phyloP scores from a whole-genome alignment of 1,284 basidiomycete genomes.

The Papiliotrema flavescens region DNA sequence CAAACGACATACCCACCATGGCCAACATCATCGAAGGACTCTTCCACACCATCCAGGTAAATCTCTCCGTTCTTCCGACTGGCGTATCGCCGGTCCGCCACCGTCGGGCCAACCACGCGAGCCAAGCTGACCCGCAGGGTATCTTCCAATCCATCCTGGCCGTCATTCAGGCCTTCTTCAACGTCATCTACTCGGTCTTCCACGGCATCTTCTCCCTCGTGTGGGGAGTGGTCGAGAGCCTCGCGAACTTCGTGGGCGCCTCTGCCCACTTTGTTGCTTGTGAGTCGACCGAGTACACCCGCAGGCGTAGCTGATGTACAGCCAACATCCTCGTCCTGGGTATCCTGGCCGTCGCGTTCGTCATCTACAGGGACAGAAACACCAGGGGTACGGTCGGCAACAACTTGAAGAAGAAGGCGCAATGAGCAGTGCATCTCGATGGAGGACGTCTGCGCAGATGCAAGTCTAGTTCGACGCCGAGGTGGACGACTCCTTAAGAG shows the following conservation, averaged over 20 bases:
- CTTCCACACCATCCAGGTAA: constrained; percentile 29
- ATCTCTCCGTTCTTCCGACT: constrained; percentile 1
- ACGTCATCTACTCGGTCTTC: constrained; percentile 29
- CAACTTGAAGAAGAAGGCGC: constrained; percentile 12
- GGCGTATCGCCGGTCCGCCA: background rate
- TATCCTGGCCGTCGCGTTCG: constrained; percentile 20
- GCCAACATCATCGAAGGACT: constrained; percentile 31
- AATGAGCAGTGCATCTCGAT: constrained; percentile 1
- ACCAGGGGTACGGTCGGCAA: constrained; percentile 8
- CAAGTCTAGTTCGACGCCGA: no score
- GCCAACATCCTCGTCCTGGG: constrained; percentile 38
- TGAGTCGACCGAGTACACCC: constrained; percentile 12
- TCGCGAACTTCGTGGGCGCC: constrained; percentile 34
- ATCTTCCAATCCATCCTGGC: constrained; percentile 26
- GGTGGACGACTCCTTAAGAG: no score
- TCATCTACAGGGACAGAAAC: constrained; percentile 32
- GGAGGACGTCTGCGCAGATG: no score
- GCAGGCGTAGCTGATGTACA: constrained; percentile 6
- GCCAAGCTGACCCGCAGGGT: constrained; percentile 16
- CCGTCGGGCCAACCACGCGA: no score
- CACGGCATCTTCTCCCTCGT: constrained; percentile 24
- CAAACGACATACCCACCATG: no score
- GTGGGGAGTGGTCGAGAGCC: constrained; percentile 27
- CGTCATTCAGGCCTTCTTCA: constrained; percentile 24
- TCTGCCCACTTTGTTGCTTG: constrained; percentile 35